Evolutionary conservation across 2,329 filamentous ascomycete species (phyloP), one percentile per base, ranked within the genome.

Genomic region (Fusarium euwallaceae): DNA sequence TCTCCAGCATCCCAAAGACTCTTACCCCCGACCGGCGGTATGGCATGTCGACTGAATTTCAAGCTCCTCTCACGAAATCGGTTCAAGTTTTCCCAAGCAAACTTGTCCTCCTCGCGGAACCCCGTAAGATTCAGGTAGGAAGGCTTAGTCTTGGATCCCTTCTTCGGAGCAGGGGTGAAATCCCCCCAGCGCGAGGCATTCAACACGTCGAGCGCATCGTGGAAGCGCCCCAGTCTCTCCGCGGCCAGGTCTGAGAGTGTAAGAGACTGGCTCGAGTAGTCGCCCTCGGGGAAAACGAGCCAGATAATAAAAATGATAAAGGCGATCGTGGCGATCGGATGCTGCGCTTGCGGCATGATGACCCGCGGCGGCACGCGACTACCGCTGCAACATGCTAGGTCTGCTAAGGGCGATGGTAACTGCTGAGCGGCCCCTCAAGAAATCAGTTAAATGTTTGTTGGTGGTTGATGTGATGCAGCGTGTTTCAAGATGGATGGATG

Each of bases 11-110:
- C 81, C 84, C 84, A 86, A 7, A 81, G 79, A 16, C 85, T 84
- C 39, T 86, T 80, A 4, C 84, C 82, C 4, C 83, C 83, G 29
- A 86, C 80, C 45, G 83, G 82, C 14, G 84, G 83, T 51, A 86
- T 84, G 6, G 87, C 88, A 77, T 89, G 87, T 62, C 84, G 86
- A 73, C 88, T 92, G 81, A 88, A 92, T 75, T 91, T 86, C 65
- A 89, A 86, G 64, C 92, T 93, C 73, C 89, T 89, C 69, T 91
- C 84, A 80, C 90, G 91, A 68, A 95, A 94, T 1, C 86, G 83
- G 0, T 86, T 86, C 24, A 98, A 85, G 67, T 95, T 87, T 37
- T 92, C 89, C 95, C 95, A 98, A 2, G 90, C 92, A 82, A 94
- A 94, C 6, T 89, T 91, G 83, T 97, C 93, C 22, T 91, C 88